phyloP scores from a whole-genome alignment of 2,329 filamentous ascomycete species.

The Coleophoma cylindrospora region DNA sequence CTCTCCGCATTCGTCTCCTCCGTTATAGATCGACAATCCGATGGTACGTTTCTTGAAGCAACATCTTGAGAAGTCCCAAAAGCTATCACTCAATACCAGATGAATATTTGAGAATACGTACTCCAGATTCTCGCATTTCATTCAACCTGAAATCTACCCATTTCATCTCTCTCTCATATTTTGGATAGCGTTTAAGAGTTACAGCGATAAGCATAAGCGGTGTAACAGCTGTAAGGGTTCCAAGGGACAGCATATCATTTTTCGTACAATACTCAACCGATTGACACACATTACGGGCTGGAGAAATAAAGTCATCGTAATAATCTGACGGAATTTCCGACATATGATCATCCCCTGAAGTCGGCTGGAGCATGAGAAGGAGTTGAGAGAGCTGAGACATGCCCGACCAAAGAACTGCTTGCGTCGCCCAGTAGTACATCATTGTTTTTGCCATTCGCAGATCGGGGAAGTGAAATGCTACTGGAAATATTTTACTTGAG shows the following conservation, averaged over 20 bases:
- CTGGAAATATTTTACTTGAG: slow-evolving; percentile 21
- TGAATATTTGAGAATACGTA: too few species aligned
- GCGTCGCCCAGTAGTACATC: slow-evolving; percentile 28
- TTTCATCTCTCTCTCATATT: slow-evolving; percentile 9
- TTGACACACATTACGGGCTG: slow-evolving; percentile 29
- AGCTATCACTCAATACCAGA: too few species aligned
- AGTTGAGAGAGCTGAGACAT: slow-evolving; percentile 25
- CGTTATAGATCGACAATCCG: too few species aligned
- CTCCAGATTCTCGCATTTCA: too few species aligned
- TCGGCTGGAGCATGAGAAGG: slow-evolving; percentile 6
- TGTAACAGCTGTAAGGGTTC: slow-evolving; percentile 12
- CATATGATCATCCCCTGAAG: background rate
- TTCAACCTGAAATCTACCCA: slow-evolving; percentile 8
- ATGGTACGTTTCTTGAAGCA: too few species aligned
- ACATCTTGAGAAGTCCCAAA: too few species aligned
- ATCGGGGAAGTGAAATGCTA: slow-evolving; percentile 24
- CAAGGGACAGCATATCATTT: slow-evolving; percentile 14
- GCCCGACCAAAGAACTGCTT: slow-evolving; percentile 28
- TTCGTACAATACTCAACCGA: slow-evolving; percentile 28
- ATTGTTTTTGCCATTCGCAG: slow-evolving; percentile 22
- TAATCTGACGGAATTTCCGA: slow-evolving; percentile 16
- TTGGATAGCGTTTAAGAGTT: slow-evolving; percentile 7
- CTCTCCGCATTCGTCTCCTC: too few species aligned
- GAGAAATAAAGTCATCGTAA: slow-evolving; percentile 17
- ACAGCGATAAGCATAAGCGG: slow-evolving; percentile 22